These are phyloP conservation scores for Cutaneotrichosporon arboriforme DNA, from an alignment of 1,284 basidiomycete species.

Conservation along the genomic window DNA sequence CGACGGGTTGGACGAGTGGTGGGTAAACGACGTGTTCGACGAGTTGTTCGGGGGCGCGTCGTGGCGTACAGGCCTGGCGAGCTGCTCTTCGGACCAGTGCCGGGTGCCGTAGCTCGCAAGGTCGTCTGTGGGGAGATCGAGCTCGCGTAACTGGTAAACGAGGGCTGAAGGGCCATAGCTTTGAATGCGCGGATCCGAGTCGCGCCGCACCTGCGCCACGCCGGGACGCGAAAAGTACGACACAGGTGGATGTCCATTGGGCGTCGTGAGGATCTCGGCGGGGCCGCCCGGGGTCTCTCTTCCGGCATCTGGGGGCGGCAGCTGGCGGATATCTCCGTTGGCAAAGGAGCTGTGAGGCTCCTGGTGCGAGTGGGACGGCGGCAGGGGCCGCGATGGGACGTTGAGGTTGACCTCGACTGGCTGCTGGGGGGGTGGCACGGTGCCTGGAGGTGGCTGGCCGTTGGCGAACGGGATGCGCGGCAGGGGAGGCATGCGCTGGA, in stretches of 20 bases:
- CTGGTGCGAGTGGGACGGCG: conserved; percentile 59
- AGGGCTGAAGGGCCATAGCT: conserved; percentile 37
- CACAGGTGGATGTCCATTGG: conserved; percentile 18
- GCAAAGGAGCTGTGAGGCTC: conserved; percentile 37
- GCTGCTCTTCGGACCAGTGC: conserved; percentile 14
- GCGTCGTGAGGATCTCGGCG: conserved; percentile 16
- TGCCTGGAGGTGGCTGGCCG: conserved; percentile 35
- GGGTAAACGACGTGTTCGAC: conserved; percentile 22
- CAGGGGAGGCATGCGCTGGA: conserved; percentile 53
- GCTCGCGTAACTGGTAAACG: conserved; percentile 46
- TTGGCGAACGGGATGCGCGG: conserved; percentile 52
- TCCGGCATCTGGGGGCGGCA: conserved; percentile 34
- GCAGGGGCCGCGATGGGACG: conserved; percentile 56
- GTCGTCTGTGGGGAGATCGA: conserved; percentile 48
- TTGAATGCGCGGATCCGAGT: conserved; percentile 10
- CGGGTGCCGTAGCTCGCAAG: conserved; percentile 45
- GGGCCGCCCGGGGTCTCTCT: conserved; percentile 1
- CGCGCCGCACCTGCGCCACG: not conserved
- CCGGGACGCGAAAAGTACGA: not conserved
- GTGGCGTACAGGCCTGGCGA: not conserved
- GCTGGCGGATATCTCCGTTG: conserved; percentile 40
- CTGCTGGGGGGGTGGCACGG: not conserved
- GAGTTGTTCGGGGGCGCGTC: conserved; percentile 11
- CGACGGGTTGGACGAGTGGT: conserved; percentile 8
- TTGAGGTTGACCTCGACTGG: conserved; percentile 48